These are phyloP conservation scores for Hericium erinaceus DNA, from an alignment of 768 basidiomycete genomes.

Conservation along the genomic window DNA sequence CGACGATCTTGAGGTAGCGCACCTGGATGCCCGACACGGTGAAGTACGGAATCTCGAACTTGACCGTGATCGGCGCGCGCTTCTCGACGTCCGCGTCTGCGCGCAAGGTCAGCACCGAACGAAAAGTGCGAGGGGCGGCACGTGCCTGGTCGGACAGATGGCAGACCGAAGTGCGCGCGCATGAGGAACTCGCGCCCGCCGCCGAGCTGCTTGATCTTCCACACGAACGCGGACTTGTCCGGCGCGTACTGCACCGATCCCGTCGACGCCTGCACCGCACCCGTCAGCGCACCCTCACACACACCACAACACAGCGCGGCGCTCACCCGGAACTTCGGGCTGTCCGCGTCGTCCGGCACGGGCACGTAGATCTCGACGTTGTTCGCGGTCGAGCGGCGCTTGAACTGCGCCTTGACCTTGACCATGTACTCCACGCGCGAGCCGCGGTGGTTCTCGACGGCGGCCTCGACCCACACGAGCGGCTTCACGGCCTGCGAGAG, in stretches of 20 bases:
- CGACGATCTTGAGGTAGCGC: slow-evolving; percentile 95
- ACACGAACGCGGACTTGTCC: slow-evolving; percentile 96
- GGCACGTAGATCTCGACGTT: slow-evolving; percentile 98
- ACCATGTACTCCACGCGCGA: slow-evolving; percentile 93
- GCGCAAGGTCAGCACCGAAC: neutral
- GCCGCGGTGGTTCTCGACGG: slow-evolving; percentile 91
- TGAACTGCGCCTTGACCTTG: slow-evolving; percentile 95
- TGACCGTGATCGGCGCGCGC: slow-evolving; percentile 91
- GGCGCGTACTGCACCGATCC: slow-evolving; percentile 96
- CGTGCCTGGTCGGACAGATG: slow-evolving; percentile 85
- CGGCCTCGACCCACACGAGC: slow-evolving; percentile 94
- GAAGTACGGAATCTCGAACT: slow-evolving; percentile 98
- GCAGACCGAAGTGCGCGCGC: slow-evolving; percentile 96
- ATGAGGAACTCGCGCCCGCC: slow-evolving; percentile 95
- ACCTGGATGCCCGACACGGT: slow-evolving; percentile 97
- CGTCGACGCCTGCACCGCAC: slow-evolving; percentile 66
- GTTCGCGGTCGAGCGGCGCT: slow-evolving; percentile 91
- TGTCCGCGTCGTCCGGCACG: slow-evolving; percentile 98
- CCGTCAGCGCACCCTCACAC: neutral
- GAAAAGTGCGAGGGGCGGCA: slow-evolving; percentile 1
- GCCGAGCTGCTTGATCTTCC: slow-evolving; percentile 98
- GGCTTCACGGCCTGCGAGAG: slow-evolving; percentile 95
- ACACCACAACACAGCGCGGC: neutral
- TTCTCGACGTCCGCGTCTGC: slow-evolving; percentile 74
- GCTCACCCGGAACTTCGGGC: slow-evolving; percentile 88